Evolutionary conservation across 257 asterid genomes (phyloP), one percentile per base, ranked within the genome.

Genomic region (Solanum pimpinellifolium): DNA sequence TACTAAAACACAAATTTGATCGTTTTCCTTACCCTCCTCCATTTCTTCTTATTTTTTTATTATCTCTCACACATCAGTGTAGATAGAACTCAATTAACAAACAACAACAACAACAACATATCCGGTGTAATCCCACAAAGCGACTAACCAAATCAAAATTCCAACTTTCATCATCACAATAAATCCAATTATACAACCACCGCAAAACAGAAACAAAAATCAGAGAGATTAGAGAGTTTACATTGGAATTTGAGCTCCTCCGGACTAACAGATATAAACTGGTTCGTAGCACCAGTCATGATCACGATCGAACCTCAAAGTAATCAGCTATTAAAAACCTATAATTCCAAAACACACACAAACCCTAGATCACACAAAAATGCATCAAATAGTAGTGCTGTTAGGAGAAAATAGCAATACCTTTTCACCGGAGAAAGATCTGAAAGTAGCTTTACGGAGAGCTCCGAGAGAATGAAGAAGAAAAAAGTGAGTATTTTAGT

Each of bases 211-310:
- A 20, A 56, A 20, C 25, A 33, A 21, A 69, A 1, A 78, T 46
- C 14, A 66, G 5, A n/a, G 10, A n/a, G 41, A 56, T 9, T 76
- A 35, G 69, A 49, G 31, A 27, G 80, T 90, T 87, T 87, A 94
- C 98, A 91, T 91, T 93, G 96, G 89, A 95, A 95, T 83, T 83
- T 92, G 91, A 95, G 98, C 65, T 95, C 96, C 23, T 94, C 96
- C 3, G 98, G 98, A n/a, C 90, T 89, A 76, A 94, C 92, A 89
- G 92, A 90, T 70, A 95, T 92, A 88, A 94, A 91, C 84, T 89
- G 93, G 85, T 87, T 88, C 46, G 89, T 85, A 87, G 89, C 90
- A 86, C 87, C 90, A 86, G 91, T 83, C 96, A 91, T 93, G 81
- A 87, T 89, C 21, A 81, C 65, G 70, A 65, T 25, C 11, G 44